A percentile compares a stretch with the other conserved stretches of the same genome.
Conservation (phyloP, 1,139 yeast genomes). For the Geotrichum cucujoidarum region DNA sequence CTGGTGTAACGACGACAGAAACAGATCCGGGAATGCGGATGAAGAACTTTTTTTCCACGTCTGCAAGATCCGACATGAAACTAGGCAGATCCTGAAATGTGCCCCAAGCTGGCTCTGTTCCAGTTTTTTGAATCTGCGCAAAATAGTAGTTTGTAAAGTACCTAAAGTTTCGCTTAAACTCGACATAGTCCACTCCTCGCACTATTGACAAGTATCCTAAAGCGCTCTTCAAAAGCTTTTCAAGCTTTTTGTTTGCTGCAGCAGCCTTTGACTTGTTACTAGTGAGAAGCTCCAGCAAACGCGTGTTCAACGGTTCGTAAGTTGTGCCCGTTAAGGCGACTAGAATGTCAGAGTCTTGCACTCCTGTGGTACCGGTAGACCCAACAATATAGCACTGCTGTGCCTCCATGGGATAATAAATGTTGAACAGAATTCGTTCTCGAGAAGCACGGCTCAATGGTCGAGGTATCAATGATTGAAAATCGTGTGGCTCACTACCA, state of each 20-base stretch:
- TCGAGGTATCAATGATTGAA: background rate
- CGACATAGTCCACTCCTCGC: constrained; percentile 65
- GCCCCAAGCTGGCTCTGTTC: constrained; percentile 33
- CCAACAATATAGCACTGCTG: constrained; percentile 54
- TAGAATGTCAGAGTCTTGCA: constrained; percentile 53
- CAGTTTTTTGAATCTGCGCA: constrained; percentile 30
- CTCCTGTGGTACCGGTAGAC: constrained; percentile 44
- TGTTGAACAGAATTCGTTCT: constrained; percentile 38
- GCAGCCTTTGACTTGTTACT: constrained; percentile 38
- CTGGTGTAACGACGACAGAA: background rate
- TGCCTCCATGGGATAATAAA: constrained; percentile 55
- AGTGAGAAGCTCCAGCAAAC: constrained; percentile 44
- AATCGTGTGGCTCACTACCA: background rate
- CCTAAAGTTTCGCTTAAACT: constrained; percentile 66
- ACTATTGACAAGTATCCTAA: constrained; percentile 45
- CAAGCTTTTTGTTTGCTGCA: constrained; percentile 18
- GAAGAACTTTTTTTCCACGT: background rate
- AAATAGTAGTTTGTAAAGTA: constrained; percentile 51
- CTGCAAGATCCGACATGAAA: background rate
- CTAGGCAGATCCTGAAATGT: constrained; percentile 17
- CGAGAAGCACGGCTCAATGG: no score
- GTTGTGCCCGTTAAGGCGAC: constrained; percentile 49
- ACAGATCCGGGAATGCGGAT: background rate
- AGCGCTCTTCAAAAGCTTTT: constrained; percentile 11
- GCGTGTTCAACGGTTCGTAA: constrained; percentile 48